phyloP scores from a whole-genome alignment of 495 filamentous ascomycete genomes.

The Aspergillus biplanus region DNA sequence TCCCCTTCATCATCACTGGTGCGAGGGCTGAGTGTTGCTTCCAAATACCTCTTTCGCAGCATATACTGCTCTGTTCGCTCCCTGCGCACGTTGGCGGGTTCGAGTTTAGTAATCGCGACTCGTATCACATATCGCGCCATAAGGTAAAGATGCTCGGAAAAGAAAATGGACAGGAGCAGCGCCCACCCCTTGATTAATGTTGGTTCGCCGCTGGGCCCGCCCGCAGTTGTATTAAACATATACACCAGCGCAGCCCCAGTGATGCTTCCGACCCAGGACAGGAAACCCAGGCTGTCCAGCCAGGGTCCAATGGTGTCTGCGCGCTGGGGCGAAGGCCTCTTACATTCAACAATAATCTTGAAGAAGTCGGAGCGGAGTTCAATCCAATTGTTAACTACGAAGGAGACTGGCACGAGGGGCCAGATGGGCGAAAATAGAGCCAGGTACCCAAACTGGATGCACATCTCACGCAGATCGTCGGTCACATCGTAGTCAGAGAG shows the following conservation, averaged over 20 bases:
- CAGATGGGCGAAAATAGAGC: slow-evolving; percentile 91
- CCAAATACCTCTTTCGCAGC: slow-evolving; percentile 72
- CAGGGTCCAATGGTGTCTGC: slow-evolving; percentile 95
- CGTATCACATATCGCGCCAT: slow-evolving; percentile 70
- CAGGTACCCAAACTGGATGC: slow-evolving; percentile 93
- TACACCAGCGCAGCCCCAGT: slow-evolving; percentile 84
- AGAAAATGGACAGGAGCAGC: slow-evolving; percentile 79
- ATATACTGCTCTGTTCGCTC: slow-evolving; percentile 75
- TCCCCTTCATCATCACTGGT: slow-evolving; percentile 34
- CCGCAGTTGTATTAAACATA: slow-evolving; percentile 72
- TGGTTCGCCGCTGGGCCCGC: slow-evolving; percentile 58
- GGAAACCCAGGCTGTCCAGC: slow-evolving; percentile 83
- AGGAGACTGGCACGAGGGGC: slow-evolving; percentile 86
- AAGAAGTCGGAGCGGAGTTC: slow-evolving; percentile 91
- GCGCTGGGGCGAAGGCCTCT: slow-evolving; percentile 82
- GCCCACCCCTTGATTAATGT: slow-evolving; percentile 77
- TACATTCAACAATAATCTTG: slow-evolving; percentile 91
- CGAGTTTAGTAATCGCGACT: slow-evolving; percentile 73
- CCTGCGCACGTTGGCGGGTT: slow-evolving; percentile 80
- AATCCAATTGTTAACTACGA: slow-evolving; percentile 95
- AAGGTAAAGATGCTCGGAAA: slow-evolving; percentile 87
- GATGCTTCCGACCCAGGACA: slow-evolving; percentile 90
- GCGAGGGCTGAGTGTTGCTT: slow-evolving; percentile 44
- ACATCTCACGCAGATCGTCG: slow-evolving; percentile 90
- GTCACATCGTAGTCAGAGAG: slow-evolving; percentile 86